Percentiles rank a stretch among this genome's conserved stretches.
Conservation (phyloP, 768 basidiomycete species). For the Tricholoma sp. region DNA sequence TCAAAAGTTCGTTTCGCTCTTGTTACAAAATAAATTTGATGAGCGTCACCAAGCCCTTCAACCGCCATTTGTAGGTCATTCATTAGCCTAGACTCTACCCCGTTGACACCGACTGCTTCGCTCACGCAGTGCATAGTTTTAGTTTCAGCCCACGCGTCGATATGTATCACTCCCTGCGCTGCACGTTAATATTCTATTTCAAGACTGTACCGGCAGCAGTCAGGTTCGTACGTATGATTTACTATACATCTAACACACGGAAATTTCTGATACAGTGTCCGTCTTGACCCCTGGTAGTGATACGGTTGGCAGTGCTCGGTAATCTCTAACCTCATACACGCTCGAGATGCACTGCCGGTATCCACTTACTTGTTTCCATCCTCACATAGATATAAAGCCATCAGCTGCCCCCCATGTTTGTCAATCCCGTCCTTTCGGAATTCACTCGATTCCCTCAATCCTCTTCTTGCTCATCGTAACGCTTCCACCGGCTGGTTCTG, state of each 20-base stretch:
- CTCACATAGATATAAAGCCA: conserved; percentile 15
- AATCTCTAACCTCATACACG: conserved; percentile 1
- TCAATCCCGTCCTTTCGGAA: conserved; percentile 25
- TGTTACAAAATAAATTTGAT: too few species aligned
- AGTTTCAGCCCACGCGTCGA: not conserved
- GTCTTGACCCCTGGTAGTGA: not conserved
- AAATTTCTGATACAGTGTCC: conserved; percentile 5
- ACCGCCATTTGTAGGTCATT: too few species aligned
- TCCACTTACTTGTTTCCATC: conserved; percentile 9
- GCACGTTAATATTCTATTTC: not conserved
- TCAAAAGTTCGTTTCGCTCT: too few species aligned
- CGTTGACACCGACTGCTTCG: not conserved
- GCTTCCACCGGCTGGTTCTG: conserved; percentile 45
- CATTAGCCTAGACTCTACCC: not conserved
- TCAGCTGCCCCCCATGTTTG: conserved; percentile 9
- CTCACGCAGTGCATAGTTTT: not conserved
- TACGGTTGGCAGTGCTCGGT: conserved; percentile 1
- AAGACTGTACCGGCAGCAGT: not conserved
- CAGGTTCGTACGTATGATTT: not conserved
- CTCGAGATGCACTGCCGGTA: conserved; percentile 8
- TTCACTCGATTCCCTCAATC: conserved; percentile 21
- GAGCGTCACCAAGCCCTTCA: too few species aligned
- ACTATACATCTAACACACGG: not conserved
- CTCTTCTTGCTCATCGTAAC: conserved; percentile 18
- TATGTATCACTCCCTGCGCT: not conserved